Evolutionary conservation across 495 filamentous ascomycete genomes (phyloP), one percentile per base, ranked within the genome.

Genomic region (Melanomma pulvis-pyrius): DNA sequence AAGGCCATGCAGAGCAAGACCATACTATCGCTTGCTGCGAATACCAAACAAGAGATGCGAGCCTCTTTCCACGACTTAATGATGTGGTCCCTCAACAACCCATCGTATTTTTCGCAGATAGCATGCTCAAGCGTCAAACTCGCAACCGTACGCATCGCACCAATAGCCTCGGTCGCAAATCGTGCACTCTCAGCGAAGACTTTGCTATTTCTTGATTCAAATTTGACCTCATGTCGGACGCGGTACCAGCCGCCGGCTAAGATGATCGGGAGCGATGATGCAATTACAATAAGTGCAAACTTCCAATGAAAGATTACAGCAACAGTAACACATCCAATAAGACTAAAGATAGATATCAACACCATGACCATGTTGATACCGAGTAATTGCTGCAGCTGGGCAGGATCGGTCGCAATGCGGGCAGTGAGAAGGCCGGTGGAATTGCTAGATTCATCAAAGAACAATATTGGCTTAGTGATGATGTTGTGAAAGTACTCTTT

Each of bases 1-100:
- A 97, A 86, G 13, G 90, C 92, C 52, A 90, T 84, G 68, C 87
- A 91, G 41, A 91, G 81, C 80, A 96, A 92, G 74, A 87, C 84
- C 48, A 93, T 78, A 2, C 85, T 85, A 74, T 96, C 92, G 56
- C 91, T 90, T 21, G 84, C 78, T 2, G 90, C 91, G 70, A 94
- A 97, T 1, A 94, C 81, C 4, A 80, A 65, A 24, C 90, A 92
- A 5, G 88, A 25, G 13, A 4, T 5, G 4, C 4, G 4, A 34
- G 30, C 30, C 5, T 34, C 12, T 12, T 12, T 4, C 4, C 4
- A 39, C 22, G 53, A 2, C 5, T 39, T 19, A 11, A 13, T 21
- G 12, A 56, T 25, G 30, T 56, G 53, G 4, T 39, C 53, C 4
- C 22, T 11, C 13, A 56, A 25, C 53, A 56, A 13, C 17, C 36